Conservation (phyloP, 2,329 filamentous ascomycete species). For the Talaromyces verruculosus region DNA sequence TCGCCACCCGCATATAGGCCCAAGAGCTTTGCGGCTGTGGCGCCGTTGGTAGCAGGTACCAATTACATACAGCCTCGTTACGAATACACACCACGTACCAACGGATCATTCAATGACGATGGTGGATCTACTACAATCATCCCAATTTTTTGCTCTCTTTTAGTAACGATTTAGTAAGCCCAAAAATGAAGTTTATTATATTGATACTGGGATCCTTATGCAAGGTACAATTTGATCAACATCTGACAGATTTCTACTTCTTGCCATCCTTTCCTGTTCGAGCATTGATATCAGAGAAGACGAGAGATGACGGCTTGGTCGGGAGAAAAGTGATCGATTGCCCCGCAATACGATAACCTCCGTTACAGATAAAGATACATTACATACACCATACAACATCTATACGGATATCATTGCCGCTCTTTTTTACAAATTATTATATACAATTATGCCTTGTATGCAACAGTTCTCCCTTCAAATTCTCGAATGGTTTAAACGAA, state of each 20-base stretch:
- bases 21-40: neutral
- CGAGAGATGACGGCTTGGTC: neutral
- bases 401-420: constrained; percentile 5
- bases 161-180: neutral
- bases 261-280: neutral
- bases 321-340: constrained; percentile 4
- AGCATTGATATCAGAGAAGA: neutral
- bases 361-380: neutral
- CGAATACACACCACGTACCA: neutral
- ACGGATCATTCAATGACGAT: neutral
- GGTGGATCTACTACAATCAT: constrained; percentile 11
- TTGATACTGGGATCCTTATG: neutral
- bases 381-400: constrained; percentile 8
- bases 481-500: constrained; percentile 58
- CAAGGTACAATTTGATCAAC: neutral
- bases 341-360: constrained; percentile 6
- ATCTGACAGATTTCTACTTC: neutral
- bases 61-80: neutral
- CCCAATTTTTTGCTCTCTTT: neutral
- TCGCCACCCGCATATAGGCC: neutral
- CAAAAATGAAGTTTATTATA: neutral
- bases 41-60: neutral
- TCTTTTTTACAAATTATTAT: neutral
- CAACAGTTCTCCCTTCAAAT: constrained; percentile 8
- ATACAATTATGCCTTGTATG: constrained; percentile 2